A percentile compares a stretch with the other conserved stretches of the same genome.
Evolutionary conservation across 2,329 filamentous ascomycete genomes (phyloP).

Genomic region (Chlorencoelia australis): DNA sequence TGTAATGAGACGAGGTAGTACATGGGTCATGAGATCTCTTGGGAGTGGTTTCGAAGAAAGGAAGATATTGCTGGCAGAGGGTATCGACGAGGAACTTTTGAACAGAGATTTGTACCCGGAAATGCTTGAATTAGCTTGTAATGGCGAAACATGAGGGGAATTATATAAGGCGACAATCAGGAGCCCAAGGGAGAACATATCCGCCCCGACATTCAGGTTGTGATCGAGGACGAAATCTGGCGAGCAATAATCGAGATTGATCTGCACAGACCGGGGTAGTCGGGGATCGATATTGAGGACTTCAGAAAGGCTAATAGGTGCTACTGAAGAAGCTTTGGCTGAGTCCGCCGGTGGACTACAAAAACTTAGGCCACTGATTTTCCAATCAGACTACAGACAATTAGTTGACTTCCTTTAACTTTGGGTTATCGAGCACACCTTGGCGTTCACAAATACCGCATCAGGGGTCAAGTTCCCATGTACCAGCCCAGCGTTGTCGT

Average conservation of each 20-base stretch:
- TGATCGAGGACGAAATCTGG: slow-evolving; percentile 92
- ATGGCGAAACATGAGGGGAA: slow-evolving; percentile 78
- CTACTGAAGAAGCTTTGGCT: slow-evolving; percentile 63
- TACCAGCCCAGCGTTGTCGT: slow-evolving; percentile 87
- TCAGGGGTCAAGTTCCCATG: slow-evolving; percentile 94
- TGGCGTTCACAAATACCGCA: slow-evolving; percentile 86
- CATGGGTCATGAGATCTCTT: slow-evolving; percentile 61
- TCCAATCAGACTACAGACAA: slow-evolving; percentile 76
- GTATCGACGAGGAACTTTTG: slow-evolving; percentile 65
- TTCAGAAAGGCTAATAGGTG: slow-evolving; percentile 73
- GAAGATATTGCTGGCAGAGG: slow-evolving; percentile 74
- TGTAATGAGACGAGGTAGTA: slow-evolving; percentile 79
- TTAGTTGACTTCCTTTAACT: slow-evolving; percentile 18
- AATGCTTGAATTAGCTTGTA: slow-evolving; percentile 71
- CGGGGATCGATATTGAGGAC: slow-evolving; percentile 77
- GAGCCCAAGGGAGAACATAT: slow-evolving; percentile 90
- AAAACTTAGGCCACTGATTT: slow-evolving; percentile 89
- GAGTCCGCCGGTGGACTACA: slow-evolving; percentile 71
- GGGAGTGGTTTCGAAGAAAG: slow-evolving; percentile 72
- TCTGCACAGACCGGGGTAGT: slow-evolving; percentile 70
- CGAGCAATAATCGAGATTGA: slow-evolving; percentile 87
- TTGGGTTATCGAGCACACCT: slow-evolving; percentile 42
- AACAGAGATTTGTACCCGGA: slow-evolving; percentile 82
- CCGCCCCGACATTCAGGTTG: slow-evolving; percentile 71
- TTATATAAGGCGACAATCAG: slow-evolving; percentile 88